Base-by-base conservation (phyloP, 192 early-diverging fungal species). In the Mortierella alpina region DNA sequence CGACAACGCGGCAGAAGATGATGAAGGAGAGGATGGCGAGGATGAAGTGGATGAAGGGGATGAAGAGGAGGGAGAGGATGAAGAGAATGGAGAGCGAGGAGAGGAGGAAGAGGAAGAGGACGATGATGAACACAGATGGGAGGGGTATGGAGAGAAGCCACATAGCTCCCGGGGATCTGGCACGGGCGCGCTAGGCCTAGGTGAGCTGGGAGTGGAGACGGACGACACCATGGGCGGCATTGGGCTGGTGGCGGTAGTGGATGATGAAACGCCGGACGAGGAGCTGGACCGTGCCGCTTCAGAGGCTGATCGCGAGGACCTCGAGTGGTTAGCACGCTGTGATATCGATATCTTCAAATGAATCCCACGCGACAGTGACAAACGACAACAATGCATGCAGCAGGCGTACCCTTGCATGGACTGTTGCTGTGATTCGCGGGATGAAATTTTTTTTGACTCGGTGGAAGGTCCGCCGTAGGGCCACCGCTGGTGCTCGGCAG, bases 231-330 rank as follows among this genome's bases (percentile, higher is more conserved):
- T 59, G 7, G 31, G 31, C 31, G 31, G 31, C 31, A 31, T 31
- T 3, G 31, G 31, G n/a, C 7, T 22, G 9, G 23, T 46, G 5
- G n/a, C 31, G 20, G 54, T 58, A 44, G 68, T 55, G 14, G 59
- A 57, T 17, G 61, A 56, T 9, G 14, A 7, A 2, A 44, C 12
- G 42, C n/a, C 20, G 50, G 53, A 66, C 18, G 63, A 52, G 22
- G 49, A 18, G 48, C 9, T 63, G 62, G 68, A 60, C 23, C 44
- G 67, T 4, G 67, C 58, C 4, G 57, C 46, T 4, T 20, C 49
- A 45, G 56, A 59, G 56, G 46, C 46, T 5, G 56, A 68, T 23
- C 66, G 55, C 46, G 66, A 59, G 23, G 66, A 68, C 20, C 20
- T 50, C 4, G 67, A 59, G 20, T 68, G 48, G 57, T 7, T 59